Conservation (phyloP, 2,329 filamentous ascomycete species). For the Cladorrhinum sp. region DNA sequence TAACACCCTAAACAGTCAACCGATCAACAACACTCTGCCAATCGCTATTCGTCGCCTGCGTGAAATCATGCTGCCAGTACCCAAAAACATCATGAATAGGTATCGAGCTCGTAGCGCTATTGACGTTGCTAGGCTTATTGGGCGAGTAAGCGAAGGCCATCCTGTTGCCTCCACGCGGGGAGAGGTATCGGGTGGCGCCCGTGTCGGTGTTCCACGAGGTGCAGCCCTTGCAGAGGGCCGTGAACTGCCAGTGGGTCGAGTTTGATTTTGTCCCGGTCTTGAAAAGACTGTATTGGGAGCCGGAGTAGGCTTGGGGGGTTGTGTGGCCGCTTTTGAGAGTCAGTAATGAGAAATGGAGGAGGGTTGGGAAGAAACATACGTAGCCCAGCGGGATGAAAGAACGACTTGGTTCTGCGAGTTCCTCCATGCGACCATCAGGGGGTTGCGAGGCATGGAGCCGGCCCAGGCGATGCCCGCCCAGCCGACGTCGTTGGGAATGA, state of each 20-base stretch:
- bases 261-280: conserved; percentile 38
- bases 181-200: conserved; percentile 25
- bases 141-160: conserved; percentile 31
- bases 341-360: background rate
- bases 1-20: conserved; percentile 5
- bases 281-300: conserved; percentile 34
- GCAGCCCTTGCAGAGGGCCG: conserved; percentile 35
- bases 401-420: conserved; percentile 36
- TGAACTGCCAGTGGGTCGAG: conserved; percentile 41
- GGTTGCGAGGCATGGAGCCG: conserved; percentile 46
- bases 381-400: conserved; percentile 43
- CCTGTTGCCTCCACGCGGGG: conserved; percentile 29
- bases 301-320: conserved; percentile 31
- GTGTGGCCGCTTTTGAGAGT: conserved; percentile 28
- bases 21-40: conserved; percentile 18
- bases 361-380: conserved; percentile 33
- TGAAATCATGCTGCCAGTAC: conserved; percentile 31
- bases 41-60: conserved; percentile 24
- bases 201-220: conserved; percentile 23
- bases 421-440: conserved; percentile 43
- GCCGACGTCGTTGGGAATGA: conserved; percentile 42
- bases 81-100: conserved; percentile 29
- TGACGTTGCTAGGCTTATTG: conserved; percentile 21
- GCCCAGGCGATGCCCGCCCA: conserved; percentile 49
- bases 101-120: conserved; percentile 23